Base-by-base conservation (phyloP, 805 yeast genomes). In the Yamadazyma ubonensis region DNA sequence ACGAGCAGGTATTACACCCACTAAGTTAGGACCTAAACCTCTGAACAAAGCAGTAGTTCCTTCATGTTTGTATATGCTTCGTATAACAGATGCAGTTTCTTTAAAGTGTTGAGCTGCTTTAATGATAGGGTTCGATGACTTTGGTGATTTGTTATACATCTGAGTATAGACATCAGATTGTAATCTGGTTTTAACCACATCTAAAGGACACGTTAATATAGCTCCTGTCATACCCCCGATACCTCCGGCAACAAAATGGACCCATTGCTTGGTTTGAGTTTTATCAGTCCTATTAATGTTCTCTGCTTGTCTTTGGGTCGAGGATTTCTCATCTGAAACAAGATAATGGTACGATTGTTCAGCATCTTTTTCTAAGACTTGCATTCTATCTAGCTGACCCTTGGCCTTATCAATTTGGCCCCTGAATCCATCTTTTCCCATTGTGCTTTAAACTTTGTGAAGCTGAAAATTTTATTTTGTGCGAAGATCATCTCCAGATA, bases 181-280 rank as follows among this genome's bases (percentile, higher is more conserved):
- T 40, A 93, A 67, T 54, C 99, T 75, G 0, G 99, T 93, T 58
- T 93, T 93, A 26, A 93, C 96, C 36, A 93, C 95, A 61, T 90
- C 99, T 46, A 93, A 78, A 1, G 99, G 99, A 52, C 96, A 83
- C 0, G 99, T 93, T 39, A 81, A 81, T 2, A 91, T 66, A 2
- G 99, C 96, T 18, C 99, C 99, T 21, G 91, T 86, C 97, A 93
- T 93, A 11, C 99, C 99, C 23, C 97, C 99, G 18, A 86, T 59
- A 10, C 96, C 95, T 36, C 93, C 95, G 9, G 95, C 90, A n/a
- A 86, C 86, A 57, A 86, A 86, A 63, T 85, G 91, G 5, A 84
- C 88, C 91, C 75, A 70, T 35, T 63, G 64, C 39, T 56, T 59
- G 4, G 52, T 48, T 50, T 42, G 63, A n/a, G n/a, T n/a, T n/a